phyloP scores from a whole-genome alignment of 2,329 filamentous ascomycete genomes.

The Nemania abortiva region DNA sequence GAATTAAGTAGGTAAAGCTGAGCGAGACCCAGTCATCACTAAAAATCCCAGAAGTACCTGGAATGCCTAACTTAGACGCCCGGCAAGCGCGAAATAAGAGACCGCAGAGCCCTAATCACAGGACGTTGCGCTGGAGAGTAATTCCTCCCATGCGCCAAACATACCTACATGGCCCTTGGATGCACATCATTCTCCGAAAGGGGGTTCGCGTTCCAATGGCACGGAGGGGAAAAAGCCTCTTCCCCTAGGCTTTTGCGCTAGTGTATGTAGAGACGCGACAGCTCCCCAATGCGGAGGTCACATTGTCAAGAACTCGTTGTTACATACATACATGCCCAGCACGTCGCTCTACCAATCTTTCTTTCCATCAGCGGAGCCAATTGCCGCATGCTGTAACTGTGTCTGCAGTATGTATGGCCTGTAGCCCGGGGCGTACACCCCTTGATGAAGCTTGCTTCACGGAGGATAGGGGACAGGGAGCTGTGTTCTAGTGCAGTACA shows the following conservation, averaged over 20 bases:
- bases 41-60: neutral
- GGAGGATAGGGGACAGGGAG: constrained; percentile 21
- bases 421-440: constrained; percentile 22
- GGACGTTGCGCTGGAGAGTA: constrained; percentile 29
- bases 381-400: constrained; percentile 29
- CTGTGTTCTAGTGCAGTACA: constrained; percentile 23
- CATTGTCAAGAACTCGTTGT: constrained; percentile 39
- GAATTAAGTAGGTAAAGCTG: constrained; percentile 1
- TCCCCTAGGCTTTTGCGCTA: constrained; percentile 33
- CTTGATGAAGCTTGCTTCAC: constrained; percentile 31
- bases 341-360: constrained; percentile 9
- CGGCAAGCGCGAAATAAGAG: constrained; percentile 1
- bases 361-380: constrained; percentile 22
- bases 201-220: constrained; percentile 34
- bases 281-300: constrained; percentile 49
- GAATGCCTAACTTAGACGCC: neutral
- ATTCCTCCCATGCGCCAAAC: constrained; percentile 34
- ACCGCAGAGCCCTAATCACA: constrained; percentile 8
- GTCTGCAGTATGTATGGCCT: constrained; percentile 21
- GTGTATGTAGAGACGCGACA: constrained; percentile 37
- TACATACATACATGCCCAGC: constrained; percentile 31
- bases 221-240: constrained; percentile 37
- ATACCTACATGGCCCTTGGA: constrained; percentile 22
- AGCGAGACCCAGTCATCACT: constrained; percentile 9
- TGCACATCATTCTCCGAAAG: constrained; percentile 39